Evolutionary conservation across 495 filamentous ascomycete genomes (phyloP).

Genomic region (Hapsidospora chrysogenum): DNA sequence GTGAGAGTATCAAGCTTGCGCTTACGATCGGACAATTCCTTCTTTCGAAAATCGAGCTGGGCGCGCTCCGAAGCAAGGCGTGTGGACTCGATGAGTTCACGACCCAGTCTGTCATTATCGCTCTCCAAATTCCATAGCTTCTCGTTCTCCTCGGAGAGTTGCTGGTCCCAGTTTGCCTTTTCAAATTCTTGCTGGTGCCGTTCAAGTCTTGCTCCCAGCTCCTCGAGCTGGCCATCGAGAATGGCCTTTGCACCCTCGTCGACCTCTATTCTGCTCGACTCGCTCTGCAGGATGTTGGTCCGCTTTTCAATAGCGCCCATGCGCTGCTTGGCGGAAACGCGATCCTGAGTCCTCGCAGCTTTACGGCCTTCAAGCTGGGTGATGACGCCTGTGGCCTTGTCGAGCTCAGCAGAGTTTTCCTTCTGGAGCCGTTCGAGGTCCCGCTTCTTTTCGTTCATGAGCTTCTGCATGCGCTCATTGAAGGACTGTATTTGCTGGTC

Average conservation of each 20-base stretch:
- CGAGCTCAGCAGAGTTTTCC: conserved; percentile 53
- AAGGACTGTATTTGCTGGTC: conserved; percentile 60
- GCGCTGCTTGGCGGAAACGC: conserved; percentile 47
- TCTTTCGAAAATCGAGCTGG: conserved; percentile 58
- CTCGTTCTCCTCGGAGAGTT: conserved; percentile 42
- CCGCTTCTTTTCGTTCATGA: conserved; percentile 59
- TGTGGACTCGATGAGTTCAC: conserved; percentile 66
- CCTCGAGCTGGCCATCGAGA: conserved; percentile 53
- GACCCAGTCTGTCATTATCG: conserved; percentile 45
- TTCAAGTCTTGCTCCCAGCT: conserved; percentile 44
- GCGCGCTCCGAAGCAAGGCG: conserved; percentile 64
- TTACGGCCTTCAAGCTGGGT: conserved; percentile 53
- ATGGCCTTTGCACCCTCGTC: conserved; percentile 71
- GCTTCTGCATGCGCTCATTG: conserved; percentile 56
- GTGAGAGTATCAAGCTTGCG: conserved; percentile 60
- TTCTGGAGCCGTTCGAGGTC: conserved; percentile 55
- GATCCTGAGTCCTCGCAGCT: conserved; percentile 50
- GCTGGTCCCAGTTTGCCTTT: conserved; percentile 46
- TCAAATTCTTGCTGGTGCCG: conserved; percentile 44
- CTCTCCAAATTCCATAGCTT: conserved; percentile 52
- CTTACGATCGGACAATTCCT: conserved; percentile 53
- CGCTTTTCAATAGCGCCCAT: conserved; percentile 55
- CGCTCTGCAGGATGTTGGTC: conserved; percentile 39
- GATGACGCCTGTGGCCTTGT: conserved; percentile 45
- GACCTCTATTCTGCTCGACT: conserved; percentile 50